These are phyloP conservation scores for Alternaria sp. DNA, from an alignment of 2,329 filamentous ascomycete genomes.

Conservation along the genomic window DNA sequence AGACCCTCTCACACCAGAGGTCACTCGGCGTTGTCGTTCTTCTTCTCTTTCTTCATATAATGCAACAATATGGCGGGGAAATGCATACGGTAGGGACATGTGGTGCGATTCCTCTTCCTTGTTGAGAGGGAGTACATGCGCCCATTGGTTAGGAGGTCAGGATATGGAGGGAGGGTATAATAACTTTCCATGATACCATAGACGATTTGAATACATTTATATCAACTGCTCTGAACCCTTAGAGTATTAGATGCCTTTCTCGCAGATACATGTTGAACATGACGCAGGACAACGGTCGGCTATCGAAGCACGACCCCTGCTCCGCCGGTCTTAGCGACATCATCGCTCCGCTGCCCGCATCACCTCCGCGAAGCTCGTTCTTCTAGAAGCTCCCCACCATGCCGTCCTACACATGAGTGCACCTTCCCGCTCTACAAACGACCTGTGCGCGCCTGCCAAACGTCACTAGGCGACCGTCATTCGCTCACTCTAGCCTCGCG, in stretches of 20 bases:
- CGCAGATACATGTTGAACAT: neutral
- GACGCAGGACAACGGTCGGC: conserved; percentile 6
- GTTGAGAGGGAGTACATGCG: neutral
- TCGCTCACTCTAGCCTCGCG: conserved; percentile 1
- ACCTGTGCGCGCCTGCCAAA: neutral
- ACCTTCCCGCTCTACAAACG: neutral
- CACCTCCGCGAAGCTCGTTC: conserved; percentile 27
- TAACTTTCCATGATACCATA: neutral
- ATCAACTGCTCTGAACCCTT: neutral
- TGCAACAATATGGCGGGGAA: neutral
- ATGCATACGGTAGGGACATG: neutral
- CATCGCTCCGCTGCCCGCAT: conserved; percentile 16
- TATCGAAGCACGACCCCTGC: conserved; percentile 15
- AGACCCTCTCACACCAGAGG: neutral
- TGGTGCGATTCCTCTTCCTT: neutral
- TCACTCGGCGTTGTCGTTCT: neutral
- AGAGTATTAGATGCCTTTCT: neutral
- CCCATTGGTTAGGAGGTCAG: neutral
- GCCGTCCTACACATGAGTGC: conserved; percentile 14
- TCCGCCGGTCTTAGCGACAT: conserved; percentile 17
- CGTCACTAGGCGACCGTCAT: neutral
- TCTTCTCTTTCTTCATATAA: neutral
- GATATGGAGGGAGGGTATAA: neutral
- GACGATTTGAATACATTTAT: neutral
- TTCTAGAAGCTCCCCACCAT: conserved; percentile 24